phyloP scores from a whole-genome alignment of 106 monocot genomes.

The Amphibolis antarctica region DNA sequence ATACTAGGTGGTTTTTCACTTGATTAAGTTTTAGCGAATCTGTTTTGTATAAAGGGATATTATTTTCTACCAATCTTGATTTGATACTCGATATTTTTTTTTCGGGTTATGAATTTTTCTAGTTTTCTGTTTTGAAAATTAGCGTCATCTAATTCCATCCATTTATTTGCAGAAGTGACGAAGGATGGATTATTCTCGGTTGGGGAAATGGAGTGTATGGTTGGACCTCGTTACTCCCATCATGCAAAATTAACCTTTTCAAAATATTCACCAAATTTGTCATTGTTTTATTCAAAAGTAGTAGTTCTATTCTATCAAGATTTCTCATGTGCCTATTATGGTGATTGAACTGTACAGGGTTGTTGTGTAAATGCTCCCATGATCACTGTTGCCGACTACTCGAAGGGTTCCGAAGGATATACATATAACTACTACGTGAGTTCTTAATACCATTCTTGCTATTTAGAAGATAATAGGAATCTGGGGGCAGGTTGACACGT shows the following conservation, averaged over 20 bases:
- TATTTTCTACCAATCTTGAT: neutral
- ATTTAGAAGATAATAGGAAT: no score
- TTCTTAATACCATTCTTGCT: conserved; percentile 2
- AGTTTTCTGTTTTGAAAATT: neutral
- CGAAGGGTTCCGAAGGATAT: conserved; percentile 91
- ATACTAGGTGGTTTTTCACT: no score
- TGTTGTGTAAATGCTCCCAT: conserved; percentile 99
- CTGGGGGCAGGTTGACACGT: no score
- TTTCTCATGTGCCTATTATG: neutral
- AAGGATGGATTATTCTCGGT: conserved; percentile 93
- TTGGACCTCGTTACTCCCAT: conserved; percentile 9
- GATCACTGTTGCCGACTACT: conserved; percentile 87
- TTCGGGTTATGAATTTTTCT: neutral
- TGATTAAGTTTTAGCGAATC: no score
- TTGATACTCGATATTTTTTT: neutral
- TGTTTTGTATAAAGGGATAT: no score
- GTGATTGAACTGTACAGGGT: conserved; percentile 35
- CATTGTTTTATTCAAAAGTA: neutral
- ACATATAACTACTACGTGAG: conserved; percentile 93
- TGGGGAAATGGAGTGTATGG: conserved; percentile 99
- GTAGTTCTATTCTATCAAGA: neutral
- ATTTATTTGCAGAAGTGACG: conserved; percentile 73
- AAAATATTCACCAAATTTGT: neutral
- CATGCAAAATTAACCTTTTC: neutral
- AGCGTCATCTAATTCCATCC: neutral